Evolutionary conservation across 495 filamentous ascomycete species (phyloP).

Genomic region (Aspergillus ellipticus): DNA sequence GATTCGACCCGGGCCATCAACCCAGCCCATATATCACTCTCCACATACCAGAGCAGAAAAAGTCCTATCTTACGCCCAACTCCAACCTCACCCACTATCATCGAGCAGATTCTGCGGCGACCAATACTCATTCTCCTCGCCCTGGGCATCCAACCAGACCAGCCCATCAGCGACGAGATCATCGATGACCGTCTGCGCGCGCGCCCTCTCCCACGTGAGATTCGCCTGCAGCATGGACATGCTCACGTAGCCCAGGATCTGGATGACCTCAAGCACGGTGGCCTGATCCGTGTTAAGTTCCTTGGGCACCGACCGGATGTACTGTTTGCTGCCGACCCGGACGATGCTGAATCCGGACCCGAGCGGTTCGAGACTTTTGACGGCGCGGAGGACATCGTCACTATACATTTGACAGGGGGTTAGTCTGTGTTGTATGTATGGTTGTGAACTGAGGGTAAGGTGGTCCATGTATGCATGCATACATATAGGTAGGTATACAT

Average conservation of each 20-base stretch:
- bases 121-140: conserved; percentile 91
- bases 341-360: conserved; percentile 83
- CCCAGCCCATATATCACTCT: too few relatives aligned
- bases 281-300: conserved; percentile 95
- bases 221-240: conserved; percentile 92
- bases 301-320: conserved; percentile 91
- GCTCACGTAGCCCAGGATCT: conserved; percentile 82
- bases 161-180: conserved; percentile 88
- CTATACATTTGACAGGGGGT: conserved; percentile 28
- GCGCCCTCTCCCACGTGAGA: conserved; percentile 76
- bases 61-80: neutral
- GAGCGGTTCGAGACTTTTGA: conserved; percentile 80
- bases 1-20: too few relatives aligned
- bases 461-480: too few relatives aligned
- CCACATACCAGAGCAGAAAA: neutral
- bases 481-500: conserved; percentile 20
- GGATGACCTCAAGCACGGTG: conserved; percentile 82
- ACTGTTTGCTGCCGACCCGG: conserved; percentile 73
- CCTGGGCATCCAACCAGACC: conserved; percentile 91
- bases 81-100: conserved; percentile 33
- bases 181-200: conserved; percentile 83
- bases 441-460: too few relatives aligned
- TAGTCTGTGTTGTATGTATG: too few relatives aligned
- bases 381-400: conserved; percentile 88
- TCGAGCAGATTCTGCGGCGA: conserved; percentile 58